Conservation (phyloP, 1,284 basidiomycete species). For the Mycosarcoma maydis region DNA sequence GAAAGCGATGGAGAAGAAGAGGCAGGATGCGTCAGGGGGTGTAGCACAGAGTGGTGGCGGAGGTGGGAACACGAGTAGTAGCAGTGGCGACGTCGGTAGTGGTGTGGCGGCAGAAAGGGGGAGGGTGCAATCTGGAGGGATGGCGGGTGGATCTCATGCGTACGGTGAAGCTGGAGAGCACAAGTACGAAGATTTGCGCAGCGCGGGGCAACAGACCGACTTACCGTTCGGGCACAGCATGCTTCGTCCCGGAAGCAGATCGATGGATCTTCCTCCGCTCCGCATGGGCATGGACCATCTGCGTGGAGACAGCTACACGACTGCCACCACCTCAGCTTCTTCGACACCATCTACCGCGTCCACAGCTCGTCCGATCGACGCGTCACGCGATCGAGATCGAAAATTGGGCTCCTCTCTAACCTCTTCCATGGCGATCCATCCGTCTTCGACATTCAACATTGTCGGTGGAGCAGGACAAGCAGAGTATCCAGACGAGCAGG, state of each 20-base stretch:
- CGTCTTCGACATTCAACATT: background rate
- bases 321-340: background rate
- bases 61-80: background rate
- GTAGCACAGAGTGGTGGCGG: background rate
- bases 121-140: background rate
- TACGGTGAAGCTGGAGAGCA: constrained; percentile 7
- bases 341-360: too few species aligned
- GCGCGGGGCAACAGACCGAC: constrained; percentile 1
- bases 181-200: constrained; percentile 5
- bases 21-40: background rate
- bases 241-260: background rate
- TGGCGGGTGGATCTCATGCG: background rate
- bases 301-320: background rate
- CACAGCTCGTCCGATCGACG: background rate
- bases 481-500: background rate
- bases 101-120: background rate
- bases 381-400: background rate
- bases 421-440: background rate
- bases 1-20: constrained; percentile 50
- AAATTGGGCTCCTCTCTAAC: background rate
- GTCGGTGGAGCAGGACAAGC: background rate
- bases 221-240: background rate
- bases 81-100: background rate
- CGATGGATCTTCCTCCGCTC: constrained; percentile 20
- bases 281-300: constrained; percentile 7